These are phyloP conservation scores for Diplosphaera chodatii DNA, from an alignment of 139 green algal species.

Conservation along the genomic window DNA sequence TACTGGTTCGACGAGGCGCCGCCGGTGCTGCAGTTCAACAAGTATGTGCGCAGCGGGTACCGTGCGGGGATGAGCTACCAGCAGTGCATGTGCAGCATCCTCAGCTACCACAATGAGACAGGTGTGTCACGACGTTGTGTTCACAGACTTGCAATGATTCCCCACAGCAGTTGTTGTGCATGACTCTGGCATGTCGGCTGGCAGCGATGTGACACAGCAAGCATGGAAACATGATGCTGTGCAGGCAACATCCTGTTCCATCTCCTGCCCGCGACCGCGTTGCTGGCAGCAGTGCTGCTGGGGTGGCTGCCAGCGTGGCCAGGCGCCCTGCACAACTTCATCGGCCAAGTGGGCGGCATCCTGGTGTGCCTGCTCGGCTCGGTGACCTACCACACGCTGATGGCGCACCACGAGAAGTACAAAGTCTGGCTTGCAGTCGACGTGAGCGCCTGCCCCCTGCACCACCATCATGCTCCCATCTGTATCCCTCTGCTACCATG, in stretches of 20 bases:
- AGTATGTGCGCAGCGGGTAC: constrained; percentile 36
- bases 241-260: constrained; percentile 37
- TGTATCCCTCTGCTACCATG: no score
- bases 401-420: constrained; percentile 38
- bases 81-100: constrained; percentile 28
- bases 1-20: constrained; percentile 31
- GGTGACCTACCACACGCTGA: constrained; percentile 37
- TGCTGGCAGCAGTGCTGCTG: constrained; percentile 2
- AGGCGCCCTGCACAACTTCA: constrained; percentile 7
- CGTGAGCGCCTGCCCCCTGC: constrained; percentile 9
- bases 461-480: no score
- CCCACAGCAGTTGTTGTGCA: no score
- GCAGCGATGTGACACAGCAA: no score
- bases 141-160: no score
- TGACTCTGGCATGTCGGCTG: no score
- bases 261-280: constrained; percentile 15
- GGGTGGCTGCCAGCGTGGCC: constrained; percentile 21
- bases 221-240: not conserved
- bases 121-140: no score
- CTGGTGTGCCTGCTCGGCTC: constrained; percentile 29
- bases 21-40: constrained; percentile 41
- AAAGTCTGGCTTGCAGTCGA: constrained; percentile 28
- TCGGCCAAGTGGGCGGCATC: constrained; percentile 15
- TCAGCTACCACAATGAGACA: constrained; percentile 36
- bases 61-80: constrained; percentile 18